phyloP scores from a whole-genome alignment of 2,329 filamentous ascomycete genomes.

The Penicillium crustosum region DNA sequence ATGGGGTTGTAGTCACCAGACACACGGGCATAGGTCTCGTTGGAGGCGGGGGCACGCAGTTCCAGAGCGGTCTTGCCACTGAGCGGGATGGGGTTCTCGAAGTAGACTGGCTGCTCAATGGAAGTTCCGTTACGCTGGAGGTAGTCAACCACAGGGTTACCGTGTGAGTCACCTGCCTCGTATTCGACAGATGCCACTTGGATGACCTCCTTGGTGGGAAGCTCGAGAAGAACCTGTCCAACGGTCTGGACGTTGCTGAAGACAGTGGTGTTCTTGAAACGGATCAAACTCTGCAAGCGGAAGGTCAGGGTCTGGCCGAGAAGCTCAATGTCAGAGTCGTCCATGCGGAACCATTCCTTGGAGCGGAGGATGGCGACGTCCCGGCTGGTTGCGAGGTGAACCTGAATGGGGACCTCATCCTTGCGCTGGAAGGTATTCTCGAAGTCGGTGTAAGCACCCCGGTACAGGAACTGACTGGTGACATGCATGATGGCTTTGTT shows the following conservation, averaged over 20 bases:
- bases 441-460: slow-evolving; percentile 86
- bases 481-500: slow-evolving; percentile 93
- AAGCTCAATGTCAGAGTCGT: slow-evolving; percentile 81
- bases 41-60: slow-evolving; percentile 88
- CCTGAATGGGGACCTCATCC: slow-evolving; percentile 89
- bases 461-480: slow-evolving; percentile 96
- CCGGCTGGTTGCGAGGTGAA: slow-evolving; percentile 81
- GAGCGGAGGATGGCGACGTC: slow-evolving; percentile 92
- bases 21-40: slow-evolving; percentile 96
- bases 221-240: slow-evolving; percentile 87
- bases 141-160: slow-evolving; percentile 96
- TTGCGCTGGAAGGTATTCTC: slow-evolving; percentile 99
- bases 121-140: slow-evolving; percentile 85
- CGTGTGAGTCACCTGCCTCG: slow-evolving; percentile 83
- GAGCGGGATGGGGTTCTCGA: slow-evolving; percentile 94
- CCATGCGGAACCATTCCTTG: slow-evolving; percentile 95
- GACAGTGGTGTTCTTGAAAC: slow-evolving; percentile 91
- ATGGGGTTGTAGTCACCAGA: slow-evolving; percentile 99
- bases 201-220: slow-evolving; percentile 95
- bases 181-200: slow-evolving; percentile 98
- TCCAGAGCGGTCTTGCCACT: slow-evolving; percentile 87
- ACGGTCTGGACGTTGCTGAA: slow-evolving; percentile 90
- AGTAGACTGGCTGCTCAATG: slow-evolving; percentile 93
- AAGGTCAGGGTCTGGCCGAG: slow-evolving; percentile 93
- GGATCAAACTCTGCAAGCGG: slow-evolving; percentile 86